Evolutionary conservation across 1,284 basidiomycete species (phyloP).

Genomic region (Lignosus rhinocerotis): DNA sequence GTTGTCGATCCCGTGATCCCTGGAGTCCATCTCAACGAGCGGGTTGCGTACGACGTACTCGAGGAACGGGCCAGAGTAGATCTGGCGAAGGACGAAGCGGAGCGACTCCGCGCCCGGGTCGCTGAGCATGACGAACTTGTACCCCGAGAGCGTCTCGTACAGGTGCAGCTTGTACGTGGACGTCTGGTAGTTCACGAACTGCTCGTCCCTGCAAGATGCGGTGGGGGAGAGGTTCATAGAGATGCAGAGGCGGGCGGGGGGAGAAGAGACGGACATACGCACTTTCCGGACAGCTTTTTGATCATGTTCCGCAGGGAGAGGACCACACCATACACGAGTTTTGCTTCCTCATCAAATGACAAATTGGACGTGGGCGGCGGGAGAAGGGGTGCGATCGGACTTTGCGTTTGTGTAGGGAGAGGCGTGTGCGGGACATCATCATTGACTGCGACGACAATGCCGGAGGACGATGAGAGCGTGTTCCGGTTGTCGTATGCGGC

Average conservation of each 20-base stretch:
- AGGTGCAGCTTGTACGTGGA: slow-evolving; percentile 93
- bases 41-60: slow-evolving; percentile 95
- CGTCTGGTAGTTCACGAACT: slow-evolving; percentile 90
- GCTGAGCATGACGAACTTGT: slow-evolving; percentile 94
- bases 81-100: slow-evolving; percentile 81
- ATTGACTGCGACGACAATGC: slow-evolving; percentile 67
- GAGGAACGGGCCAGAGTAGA: slow-evolving; percentile 93
- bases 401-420: slow-evolving; percentile 38
- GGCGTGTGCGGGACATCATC: slow-evolving; percentile 45
- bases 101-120: slow-evolving; percentile 84
- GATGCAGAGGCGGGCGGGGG: neutral
- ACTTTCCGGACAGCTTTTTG: slow-evolving; percentile 90
- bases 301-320: slow-evolving; percentile 93
- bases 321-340: slow-evolving; percentile 96
- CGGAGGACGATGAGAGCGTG: slow-evolving; percentile 60
- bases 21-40: slow-evolving; percentile 79
- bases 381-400: slow-evolving; percentile 27
- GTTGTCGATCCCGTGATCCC: slow-evolving; percentile 84
- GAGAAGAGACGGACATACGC: slow-evolving; percentile 26
- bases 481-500: slow-evolving; percentile 55
- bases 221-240: neutral
- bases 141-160: slow-evolving; percentile 89
- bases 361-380: slow-evolving; percentile 48
- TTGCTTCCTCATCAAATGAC: slow-evolving; percentile 96
- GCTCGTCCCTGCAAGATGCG: slow-evolving; percentile 69